A percentile compares a stretch with the other conserved stretches of the same genome.
phyloP scores from a whole-genome alignment of 2,329 filamentous ascomycete species.

The Phyllosticta citrichinensis region DNA sequence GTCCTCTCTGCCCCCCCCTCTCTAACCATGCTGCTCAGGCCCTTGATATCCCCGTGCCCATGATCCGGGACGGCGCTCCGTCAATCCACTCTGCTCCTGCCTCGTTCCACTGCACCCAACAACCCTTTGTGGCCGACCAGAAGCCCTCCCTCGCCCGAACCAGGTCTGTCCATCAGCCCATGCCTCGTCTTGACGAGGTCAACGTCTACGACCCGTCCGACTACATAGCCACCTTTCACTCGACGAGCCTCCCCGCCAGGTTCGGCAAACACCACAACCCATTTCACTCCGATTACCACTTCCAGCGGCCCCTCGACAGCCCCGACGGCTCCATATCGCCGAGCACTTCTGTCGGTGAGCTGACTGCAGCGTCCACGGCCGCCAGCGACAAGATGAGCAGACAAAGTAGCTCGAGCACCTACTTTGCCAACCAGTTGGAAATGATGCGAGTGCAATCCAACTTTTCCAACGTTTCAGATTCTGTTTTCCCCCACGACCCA shows the following conservation, averaged over 20 bases:
- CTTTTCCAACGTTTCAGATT: conserved; percentile 26
- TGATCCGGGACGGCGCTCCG: conserved; percentile 18
- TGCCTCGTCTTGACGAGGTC: conserved; percentile 17
- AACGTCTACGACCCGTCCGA: conserved; percentile 28
- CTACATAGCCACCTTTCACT: conserved; percentile 23
- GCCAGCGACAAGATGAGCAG: conserved; percentile 35
- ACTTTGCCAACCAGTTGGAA: conserved; percentile 31
- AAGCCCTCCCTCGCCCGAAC: conserved; percentile 15
- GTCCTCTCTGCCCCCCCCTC: conserved; percentile 13
- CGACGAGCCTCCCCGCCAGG: conserved; percentile 4
- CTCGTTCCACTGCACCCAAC: neutral
- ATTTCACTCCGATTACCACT: conserved; percentile 12
- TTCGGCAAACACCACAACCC: conserved; percentile 13
- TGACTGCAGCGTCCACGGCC: conserved; percentile 27
- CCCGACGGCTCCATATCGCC: conserved; percentile 26
- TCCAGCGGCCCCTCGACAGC: conserved; percentile 18
- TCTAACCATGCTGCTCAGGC: conserved; percentile 22
- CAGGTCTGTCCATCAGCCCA: conserved; percentile 18
- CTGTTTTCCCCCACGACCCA: conserved; percentile 23
- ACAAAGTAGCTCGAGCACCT: conserved; percentile 33
- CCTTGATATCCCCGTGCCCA: conserved; percentile 15
- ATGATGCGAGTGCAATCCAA: conserved; percentile 37
- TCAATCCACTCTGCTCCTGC: conserved; percentile 24
- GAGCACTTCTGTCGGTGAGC: conserved; percentile 27
- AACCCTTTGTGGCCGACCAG: conserved; percentile 17